phyloP scores from a whole-genome alignment of 345 rosid genomes.

The Stellera chamaejasme region DNA sequence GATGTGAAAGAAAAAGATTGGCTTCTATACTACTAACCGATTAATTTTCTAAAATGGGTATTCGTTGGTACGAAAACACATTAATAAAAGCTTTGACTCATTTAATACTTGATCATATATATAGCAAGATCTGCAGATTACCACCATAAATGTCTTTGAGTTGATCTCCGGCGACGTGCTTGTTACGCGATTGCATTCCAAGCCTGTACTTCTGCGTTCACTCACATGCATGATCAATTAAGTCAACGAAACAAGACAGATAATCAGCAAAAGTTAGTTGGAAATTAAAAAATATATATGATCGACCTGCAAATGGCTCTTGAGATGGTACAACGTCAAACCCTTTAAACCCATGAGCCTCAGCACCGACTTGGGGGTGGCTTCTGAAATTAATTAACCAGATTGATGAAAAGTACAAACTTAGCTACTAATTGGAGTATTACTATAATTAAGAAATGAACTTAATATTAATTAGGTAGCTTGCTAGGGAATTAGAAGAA shows the following conservation, averaged over 20 bases:
- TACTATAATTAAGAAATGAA: not conserved
- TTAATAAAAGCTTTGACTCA: too few species aligned
- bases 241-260: not conserved
- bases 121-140: not conserved
- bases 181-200: constrained; percentile 51
- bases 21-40: too few species aligned
- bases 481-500: not conserved
- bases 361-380: constrained; percentile 86
- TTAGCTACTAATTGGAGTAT: not conserved
- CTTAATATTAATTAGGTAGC: not conserved
- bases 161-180: constrained; percentile 31
- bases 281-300: not conserved
- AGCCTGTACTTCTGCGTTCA: constrained; percentile 66
- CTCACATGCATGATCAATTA: not conserved
- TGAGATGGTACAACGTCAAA: constrained; percentile 82
- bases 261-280: not conserved
- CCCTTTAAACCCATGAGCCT: constrained; percentile 91
- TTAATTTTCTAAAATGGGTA: too few species aligned
- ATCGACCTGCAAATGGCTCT: constrained; percentile 88
- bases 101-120: too few species aligned
- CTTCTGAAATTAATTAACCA: constrained; percentile 34
- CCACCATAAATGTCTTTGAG: constrained; percentile 40
- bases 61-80: too few species aligned
- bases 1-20: too few species aligned
- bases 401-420: not conserved